Evolutionary conservation across 163 green algal species (phyloP).

Genomic region (Picocystis sp.): DNA sequence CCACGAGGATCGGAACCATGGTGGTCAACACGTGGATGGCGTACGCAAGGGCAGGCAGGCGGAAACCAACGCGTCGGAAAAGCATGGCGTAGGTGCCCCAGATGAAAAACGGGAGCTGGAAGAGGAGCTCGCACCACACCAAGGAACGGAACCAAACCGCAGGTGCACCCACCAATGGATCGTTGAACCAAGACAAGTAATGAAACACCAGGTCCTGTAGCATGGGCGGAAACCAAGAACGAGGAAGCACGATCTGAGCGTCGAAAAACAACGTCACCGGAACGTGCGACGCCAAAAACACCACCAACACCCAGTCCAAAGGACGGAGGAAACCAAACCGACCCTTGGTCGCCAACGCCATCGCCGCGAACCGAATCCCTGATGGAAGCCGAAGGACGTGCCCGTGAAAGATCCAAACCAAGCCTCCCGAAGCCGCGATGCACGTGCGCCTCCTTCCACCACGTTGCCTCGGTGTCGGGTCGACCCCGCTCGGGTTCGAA

Average conservation of each 20-base stretch:
- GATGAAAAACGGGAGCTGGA: slow-evolving; percentile 72
- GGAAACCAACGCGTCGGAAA: slow-evolving; percentile 35
- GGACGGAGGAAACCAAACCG: neutral
- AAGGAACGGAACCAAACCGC: slow-evolving; percentile 46
- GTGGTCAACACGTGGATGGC: slow-evolving; percentile 39
- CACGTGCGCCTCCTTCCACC: too few relatives aligned
- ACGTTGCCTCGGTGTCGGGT: too few relatives aligned
- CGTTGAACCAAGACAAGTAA: slow-evolving; percentile 18
- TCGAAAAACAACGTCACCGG: slow-evolving; percentile 49
- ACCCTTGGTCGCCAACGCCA: too few relatives aligned
- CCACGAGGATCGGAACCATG: slow-evolving; percentile 46
- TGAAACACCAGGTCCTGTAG: neutral
- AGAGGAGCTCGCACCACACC: slow-evolving; percentile 34
- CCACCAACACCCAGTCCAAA: neutral
- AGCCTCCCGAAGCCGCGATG: too few relatives aligned
- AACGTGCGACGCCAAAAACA: slow-evolving; percentile 50
- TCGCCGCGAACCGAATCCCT: too few relatives aligned
- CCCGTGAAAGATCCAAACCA: too few relatives aligned
- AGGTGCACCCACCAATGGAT: slow-evolving; percentile 30
- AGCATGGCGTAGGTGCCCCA: slow-evolving; percentile 36
- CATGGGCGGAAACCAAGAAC: slow-evolving; percentile 11
- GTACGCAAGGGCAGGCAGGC: slow-evolving; percentile 46
- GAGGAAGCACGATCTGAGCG: slow-evolving; percentile 33
- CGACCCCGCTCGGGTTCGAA: too few relatives aligned
- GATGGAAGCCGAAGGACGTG: too few relatives aligned